Conservation (phyloP, 495 filamentous ascomycete species). For the Aspergillus baeticus region DNA sequence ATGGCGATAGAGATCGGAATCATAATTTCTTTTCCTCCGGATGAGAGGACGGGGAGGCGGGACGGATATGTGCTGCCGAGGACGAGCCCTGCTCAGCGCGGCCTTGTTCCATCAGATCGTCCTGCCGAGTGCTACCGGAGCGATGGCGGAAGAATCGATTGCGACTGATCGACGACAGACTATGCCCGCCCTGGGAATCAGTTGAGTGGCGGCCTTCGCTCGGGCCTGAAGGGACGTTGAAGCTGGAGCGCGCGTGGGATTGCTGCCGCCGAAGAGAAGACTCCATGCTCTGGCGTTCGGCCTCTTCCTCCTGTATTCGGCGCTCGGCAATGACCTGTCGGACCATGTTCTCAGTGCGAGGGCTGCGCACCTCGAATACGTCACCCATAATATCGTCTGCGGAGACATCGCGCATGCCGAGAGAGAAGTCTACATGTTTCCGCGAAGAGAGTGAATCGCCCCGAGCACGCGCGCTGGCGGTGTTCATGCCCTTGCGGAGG, state of each 20-base stretch:
- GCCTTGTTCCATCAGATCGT: constrained; percentile 37
- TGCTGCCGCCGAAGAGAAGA: constrained; percentile 22
- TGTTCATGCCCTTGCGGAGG: constrained; percentile 48
- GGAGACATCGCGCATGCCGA: constrained; percentile 63
- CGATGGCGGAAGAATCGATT: constrained; percentile 42
- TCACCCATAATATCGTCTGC: constrained; percentile 65
- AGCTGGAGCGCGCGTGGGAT: constrained; percentile 22
- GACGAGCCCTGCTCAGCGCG: constrained; percentile 15
- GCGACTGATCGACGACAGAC: constrained; percentile 29
- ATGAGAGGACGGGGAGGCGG: constrained; percentile 2
- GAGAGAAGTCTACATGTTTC: constrained; percentile 73
- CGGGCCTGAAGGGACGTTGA: constrained; percentile 21
- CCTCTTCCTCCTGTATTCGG: constrained; percentile 45
- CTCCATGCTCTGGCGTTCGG: constrained; percentile 29
- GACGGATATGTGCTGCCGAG: constrained; percentile 5
- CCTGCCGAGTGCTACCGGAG: constrained; percentile 24
- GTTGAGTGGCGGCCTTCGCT: constrained; percentile 29
- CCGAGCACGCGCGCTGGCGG: constrained; percentile 46
- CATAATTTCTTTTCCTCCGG: constrained; percentile 5
- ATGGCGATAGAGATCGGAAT: background rate
- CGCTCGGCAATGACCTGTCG: constrained; percentile 37
- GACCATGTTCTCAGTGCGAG: constrained; percentile 38
- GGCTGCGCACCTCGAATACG: constrained; percentile 57
- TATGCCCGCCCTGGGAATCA: constrained; percentile 34
- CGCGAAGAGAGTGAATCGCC: constrained; percentile 56